A percentile compares a stretch with the other conserved stretches of the same genome.
Evolutionary conservation across 2,329 filamentous ascomycete species (phyloP).

Genomic region (Chrysosporium keratinophilum): DNA sequence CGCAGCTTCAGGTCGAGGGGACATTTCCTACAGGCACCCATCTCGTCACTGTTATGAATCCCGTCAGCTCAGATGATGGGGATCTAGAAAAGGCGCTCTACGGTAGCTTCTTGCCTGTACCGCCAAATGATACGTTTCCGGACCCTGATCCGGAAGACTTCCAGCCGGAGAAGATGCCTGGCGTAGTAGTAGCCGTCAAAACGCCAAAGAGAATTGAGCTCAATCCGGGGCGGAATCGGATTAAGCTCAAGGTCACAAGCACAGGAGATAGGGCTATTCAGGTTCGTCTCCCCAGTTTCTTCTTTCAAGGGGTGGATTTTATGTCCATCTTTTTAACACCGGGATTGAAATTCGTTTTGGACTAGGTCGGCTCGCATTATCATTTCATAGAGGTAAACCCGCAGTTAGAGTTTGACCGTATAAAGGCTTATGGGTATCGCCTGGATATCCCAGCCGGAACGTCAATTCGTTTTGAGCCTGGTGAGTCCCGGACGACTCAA

Average conservation of each 20-base stretch:
- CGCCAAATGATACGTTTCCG: slow-evolving; percentile 57
- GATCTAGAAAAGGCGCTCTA: slow-evolving; percentile 80
- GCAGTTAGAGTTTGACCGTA: slow-evolving; percentile 75
- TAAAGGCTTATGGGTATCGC: slow-evolving; percentile 69
- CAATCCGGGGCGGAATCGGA: slow-evolving; percentile 63
- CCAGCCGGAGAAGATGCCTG: slow-evolving; percentile 58
- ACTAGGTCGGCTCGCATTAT: slow-evolving; percentile 74
- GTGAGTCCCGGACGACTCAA: slow-evolving; percentile 80
- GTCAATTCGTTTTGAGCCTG: slow-evolving; percentile 86
- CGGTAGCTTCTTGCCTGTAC: slow-evolving; percentile 79
- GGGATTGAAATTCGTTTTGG: neutral
- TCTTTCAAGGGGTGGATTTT: neutral
- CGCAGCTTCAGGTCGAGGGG: slow-evolving; percentile 84
- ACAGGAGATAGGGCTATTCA: slow-evolving; percentile 84
- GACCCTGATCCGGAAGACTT: slow-evolving; percentile 56
- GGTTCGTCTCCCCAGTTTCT: slow-evolving; percentile 37
- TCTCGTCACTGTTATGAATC: slow-evolving; percentile 86
- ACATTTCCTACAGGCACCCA: slow-evolving; percentile 88
- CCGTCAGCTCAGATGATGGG: slow-evolving; percentile 75
- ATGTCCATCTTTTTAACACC: too few species aligned
- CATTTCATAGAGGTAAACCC: slow-evolving; percentile 95
- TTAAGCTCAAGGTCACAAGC: slow-evolving; percentile 67
- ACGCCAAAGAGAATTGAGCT: slow-evolving; percentile 52
- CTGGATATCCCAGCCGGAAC: slow-evolving; percentile 87
- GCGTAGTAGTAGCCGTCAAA: slow-evolving; percentile 65